phyloP scores from a whole-genome alignment of 2,329 filamentous ascomycete genomes.

The Coniochaeta sp. region DNA sequence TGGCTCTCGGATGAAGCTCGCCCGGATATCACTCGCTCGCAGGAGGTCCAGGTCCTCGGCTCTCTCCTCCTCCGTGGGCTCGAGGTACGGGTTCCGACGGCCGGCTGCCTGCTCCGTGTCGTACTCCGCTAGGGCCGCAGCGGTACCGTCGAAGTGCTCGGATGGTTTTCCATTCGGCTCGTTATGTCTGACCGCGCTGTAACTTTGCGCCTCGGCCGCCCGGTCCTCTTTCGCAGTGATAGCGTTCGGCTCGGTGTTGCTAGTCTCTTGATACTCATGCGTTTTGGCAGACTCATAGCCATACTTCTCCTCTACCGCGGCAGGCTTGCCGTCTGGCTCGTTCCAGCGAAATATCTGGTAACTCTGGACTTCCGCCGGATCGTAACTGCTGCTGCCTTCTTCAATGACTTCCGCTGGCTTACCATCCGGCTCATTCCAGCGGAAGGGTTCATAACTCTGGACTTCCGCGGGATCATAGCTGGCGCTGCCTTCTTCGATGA shows the following conservation, averaged over 20 bases:
- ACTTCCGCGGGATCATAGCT: constrained; percentile 11
- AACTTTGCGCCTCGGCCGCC: constrained; percentile 17
- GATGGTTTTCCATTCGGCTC: constrained; percentile 20
- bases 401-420: no score
- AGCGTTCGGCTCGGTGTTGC: constrained; percentile 14
- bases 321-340: constrained; percentile 14
- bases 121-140: constrained; percentile 28
- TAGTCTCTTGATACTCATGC: constrained; percentile 24
- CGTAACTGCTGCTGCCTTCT: no score
- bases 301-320: constrained; percentile 5
- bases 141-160: constrained; percentile 22
- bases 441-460: constrained; percentile 14
- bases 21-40: constrained; percentile 2
- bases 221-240: background rate
- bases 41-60: constrained; percentile 16
- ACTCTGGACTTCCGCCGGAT: no score
- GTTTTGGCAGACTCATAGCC: constrained; percentile 29
- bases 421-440: constrained; percentile 16
- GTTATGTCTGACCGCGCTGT: constrained; percentile 15
- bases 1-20: background rate
- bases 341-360: no score
- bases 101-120: constrained; percentile 17
- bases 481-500: background rate
- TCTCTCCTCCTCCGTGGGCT: constrained; percentile 6
- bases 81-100: background rate